Conservation (phyloP, 2,329 filamentous ascomycete species). For the Fusarium virguliforme region DNA sequence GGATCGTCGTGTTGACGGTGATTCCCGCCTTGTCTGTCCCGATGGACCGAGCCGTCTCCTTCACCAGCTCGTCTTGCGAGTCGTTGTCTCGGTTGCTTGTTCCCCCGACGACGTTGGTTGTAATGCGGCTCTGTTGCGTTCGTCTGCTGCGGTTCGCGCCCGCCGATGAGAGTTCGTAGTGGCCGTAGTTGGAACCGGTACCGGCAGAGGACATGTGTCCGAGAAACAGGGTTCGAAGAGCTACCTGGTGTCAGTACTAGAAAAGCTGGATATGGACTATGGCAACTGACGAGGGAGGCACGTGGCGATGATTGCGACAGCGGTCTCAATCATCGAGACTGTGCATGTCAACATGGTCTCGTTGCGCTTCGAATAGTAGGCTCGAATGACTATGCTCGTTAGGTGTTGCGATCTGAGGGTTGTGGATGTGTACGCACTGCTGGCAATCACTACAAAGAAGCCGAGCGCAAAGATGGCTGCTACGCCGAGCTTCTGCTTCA, state of each 20-base stretch:
- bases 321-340: slow-evolving; percentile 58
- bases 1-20: slow-evolving; percentile 43
- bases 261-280: rapidly evolving
- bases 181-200: slow-evolving; percentile 43
- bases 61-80: slow-evolving; percentile 47
- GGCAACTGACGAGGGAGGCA: slow-evolving; percentile 54
- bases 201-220: slow-evolving; percentile 42
- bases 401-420: neutral
- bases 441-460: slow-evolving; percentile 53
- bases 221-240: slow-evolving; percentile 42
- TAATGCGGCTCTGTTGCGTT: slow-evolving; percentile 43
- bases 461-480: slow-evolving; percentile 54
- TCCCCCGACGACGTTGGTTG: slow-evolving; percentile 45
- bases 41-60: slow-evolving; percentile 12
- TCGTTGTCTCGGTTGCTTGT: slow-evolving; percentile 43
- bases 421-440: slow-evolving; percentile 40
- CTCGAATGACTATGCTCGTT: slow-evolving; percentile 51
- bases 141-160: slow-evolving; percentile 40
- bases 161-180: slow-evolving; percentile 44
- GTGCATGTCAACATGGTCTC: slow-evolving; percentile 59
- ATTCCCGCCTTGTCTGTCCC: slow-evolving; percentile 36
- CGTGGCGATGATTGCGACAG: slow-evolving; percentile 59
- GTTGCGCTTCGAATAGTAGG: slow-evolving; percentile 54
- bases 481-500: slow-evolving; percentile 55
- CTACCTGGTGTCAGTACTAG: slow-evolving; percentile 10